phyloP scores from a whole-genome alignment of 805 yeast species.

The Wickerhamomyces chaumierensis region DNA sequence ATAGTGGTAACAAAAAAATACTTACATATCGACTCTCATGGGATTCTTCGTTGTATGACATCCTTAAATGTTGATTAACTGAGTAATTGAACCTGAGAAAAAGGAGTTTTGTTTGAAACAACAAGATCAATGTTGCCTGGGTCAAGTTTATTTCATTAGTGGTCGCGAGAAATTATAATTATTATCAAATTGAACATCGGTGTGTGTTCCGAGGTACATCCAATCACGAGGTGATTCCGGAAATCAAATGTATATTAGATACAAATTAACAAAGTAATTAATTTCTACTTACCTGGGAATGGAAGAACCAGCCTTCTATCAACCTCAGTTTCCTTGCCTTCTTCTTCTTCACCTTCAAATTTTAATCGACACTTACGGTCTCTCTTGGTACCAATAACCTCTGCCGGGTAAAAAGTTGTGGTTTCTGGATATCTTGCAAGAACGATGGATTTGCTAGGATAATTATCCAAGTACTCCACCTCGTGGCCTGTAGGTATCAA shows the following conservation, averaged over 20 bases:
- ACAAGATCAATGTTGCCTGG: too few species aligned
- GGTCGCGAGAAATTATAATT: too few species aligned
- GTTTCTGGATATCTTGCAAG: conserved; percentile 95
- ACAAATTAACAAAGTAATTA: background rate
- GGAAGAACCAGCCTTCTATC: conserved; percentile 76
- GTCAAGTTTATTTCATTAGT: too few species aligned
- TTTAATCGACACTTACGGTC: conserved; percentile 69
- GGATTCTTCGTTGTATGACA: background rate
- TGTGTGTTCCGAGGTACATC: too few species aligned
- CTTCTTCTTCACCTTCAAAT: conserved; percentile 97
- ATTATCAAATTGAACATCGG: too few species aligned
- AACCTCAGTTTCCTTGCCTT: conserved; percentile 89
- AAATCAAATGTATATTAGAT: too few species aligned
- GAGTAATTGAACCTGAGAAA: too few species aligned
- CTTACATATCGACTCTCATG: background rate
- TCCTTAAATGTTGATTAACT: background rate
- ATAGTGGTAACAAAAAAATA: too few species aligned
- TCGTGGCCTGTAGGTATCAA: conserved; percentile 50
- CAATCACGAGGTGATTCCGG: too few species aligned
- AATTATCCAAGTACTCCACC: conserved; percentile 32
- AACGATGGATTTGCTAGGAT: conserved; percentile 71
- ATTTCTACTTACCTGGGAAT: conserved; percentile 31
- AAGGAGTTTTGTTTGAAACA: too few species aligned
- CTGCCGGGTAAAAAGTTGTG: conserved; percentile 92
- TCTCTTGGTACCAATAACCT: conserved; percentile 65